These are phyloP conservation scores for Cryptococcus jaspeensis DNA, from an alignment of 1,284 basidiomycete species.

Conservation along the genomic window DNA sequence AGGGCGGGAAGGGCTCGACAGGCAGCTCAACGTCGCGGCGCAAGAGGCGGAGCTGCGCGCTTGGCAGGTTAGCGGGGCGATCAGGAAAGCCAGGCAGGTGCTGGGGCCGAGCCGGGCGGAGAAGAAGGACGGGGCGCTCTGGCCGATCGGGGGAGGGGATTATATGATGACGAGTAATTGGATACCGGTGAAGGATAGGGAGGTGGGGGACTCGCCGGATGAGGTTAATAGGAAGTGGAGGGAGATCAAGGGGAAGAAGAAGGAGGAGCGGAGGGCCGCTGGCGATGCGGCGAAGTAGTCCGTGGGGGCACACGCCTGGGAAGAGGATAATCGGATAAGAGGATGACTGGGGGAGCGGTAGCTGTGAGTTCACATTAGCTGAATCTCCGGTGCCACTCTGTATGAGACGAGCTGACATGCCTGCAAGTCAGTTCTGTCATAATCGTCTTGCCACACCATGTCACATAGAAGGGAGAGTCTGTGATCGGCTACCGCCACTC, in stretches of 20 bases:
- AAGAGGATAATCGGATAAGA: neutral
- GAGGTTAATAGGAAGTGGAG: slow-evolving; percentile 75
- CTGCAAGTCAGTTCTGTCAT: too few species aligned
- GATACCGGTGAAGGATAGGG: slow-evolving; percentile 63
- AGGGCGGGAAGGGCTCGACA: slow-evolving; percentile 38
- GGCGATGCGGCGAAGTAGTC: neutral
- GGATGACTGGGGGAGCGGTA: too few species aligned
- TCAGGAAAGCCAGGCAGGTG: slow-evolving; percentile 24
- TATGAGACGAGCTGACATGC: too few species aligned
- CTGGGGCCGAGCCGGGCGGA: slow-evolving; percentile 33
- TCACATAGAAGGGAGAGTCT: too few species aligned
- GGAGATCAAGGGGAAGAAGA: slow-evolving; percentile 30
- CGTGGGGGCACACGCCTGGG: neutral
- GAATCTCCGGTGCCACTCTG: too few species aligned
- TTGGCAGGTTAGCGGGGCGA: slow-evolving; percentile 56
- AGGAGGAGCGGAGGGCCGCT: neutral
- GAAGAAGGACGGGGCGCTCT: slow-evolving; percentile 19
- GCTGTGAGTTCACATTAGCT: too few species aligned
- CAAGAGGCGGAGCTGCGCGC: slow-evolving; percentile 55
- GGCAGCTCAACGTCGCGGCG: slow-evolving; percentile 29
- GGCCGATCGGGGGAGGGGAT: slow-evolving; percentile 73
- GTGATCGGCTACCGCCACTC: too few species aligned
- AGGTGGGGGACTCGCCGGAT: slow-evolving; percentile 67
- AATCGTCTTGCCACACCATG: too few species aligned
- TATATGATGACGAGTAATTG: slow-evolving; percentile 64